phyloP scores from a whole-genome alignment of 495 filamentous ascomycete genomes.

The Cercophora newfieldiana region DNA sequence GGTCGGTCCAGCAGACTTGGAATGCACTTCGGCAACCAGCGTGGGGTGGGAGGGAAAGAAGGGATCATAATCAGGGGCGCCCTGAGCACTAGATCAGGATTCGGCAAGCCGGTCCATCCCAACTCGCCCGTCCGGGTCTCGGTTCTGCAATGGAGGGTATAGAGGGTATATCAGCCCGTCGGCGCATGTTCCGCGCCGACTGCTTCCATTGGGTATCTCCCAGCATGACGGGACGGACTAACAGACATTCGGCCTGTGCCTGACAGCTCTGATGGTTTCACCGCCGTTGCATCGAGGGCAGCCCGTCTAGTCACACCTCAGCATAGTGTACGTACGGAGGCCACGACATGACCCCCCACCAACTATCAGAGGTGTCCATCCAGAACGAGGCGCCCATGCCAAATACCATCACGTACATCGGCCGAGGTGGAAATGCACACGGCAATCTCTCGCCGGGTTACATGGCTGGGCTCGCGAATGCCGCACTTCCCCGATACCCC shows the following conservation, averaged over 20 bases:
- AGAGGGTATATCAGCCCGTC: not conserved
- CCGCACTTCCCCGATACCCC: not conserved
- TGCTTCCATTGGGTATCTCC: not conserved
- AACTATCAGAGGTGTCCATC: not conserved
- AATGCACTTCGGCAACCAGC: not conserved
- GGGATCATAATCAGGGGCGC: not conserved
- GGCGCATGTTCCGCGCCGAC: not conserved
- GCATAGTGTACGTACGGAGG: not conserved
- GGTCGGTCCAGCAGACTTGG: not conserved
- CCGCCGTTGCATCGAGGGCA: not conserved
- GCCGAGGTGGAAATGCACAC: not conserved
- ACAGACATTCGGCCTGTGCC: not conserved
- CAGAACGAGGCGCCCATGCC: too few relatives aligned
- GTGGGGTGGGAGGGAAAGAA: not conserved
- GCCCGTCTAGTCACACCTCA: not conserved
- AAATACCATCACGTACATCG: not conserved
- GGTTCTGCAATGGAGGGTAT: slow-evolving; percentile 4
- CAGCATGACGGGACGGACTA: not conserved
- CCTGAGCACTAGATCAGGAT: not conserved
- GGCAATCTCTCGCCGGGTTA: not conserved
- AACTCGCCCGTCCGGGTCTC: not conserved
- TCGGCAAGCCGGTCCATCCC: slow-evolving; percentile 1
- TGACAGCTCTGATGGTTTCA: slow-evolving; percentile 1
- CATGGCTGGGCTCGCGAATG: not conserved
- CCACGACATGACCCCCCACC: not conserved